These are phyloP conservation scores for Lumnitzera racemosa DNA, from an alignment of 345 rosid species.

Conservation along the genomic window DNA sequence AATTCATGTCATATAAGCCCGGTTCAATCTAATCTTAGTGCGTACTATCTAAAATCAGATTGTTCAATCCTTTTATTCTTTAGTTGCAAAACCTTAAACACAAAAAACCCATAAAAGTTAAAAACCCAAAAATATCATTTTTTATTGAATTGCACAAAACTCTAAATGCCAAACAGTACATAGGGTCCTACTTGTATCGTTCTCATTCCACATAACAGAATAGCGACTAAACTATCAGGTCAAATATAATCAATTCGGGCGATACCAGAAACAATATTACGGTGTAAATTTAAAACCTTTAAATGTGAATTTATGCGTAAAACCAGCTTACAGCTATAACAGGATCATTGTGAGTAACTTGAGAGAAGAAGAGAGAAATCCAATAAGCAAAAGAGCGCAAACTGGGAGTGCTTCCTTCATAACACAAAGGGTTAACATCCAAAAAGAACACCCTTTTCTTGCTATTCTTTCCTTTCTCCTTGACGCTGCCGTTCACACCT, in stretches of 20 bases:
- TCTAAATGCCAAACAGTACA: no score
- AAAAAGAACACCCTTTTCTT: constrained; percentile 80
- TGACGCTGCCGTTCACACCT: background rate
- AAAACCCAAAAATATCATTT: no score
- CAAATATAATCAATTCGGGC: background rate
- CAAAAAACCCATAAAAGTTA: no score
- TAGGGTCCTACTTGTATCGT: no score
- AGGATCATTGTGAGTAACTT: constrained; percentile 73
- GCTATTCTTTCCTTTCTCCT: constrained; percentile 11
- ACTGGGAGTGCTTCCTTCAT: constrained; percentile 71
- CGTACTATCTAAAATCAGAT: no score
- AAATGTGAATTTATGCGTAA: no score
- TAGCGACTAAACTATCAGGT: background rate
- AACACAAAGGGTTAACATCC: constrained; percentile 88
- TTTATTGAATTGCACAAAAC: no score
- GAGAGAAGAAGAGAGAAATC: constrained; percentile 79
- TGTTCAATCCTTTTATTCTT: no score
- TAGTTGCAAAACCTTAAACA: no score
- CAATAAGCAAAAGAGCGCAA: constrained; percentile 61
- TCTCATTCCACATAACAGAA: background rate
- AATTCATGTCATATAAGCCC: no score
- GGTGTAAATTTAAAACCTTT: background rate
- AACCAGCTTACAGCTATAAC: constrained; percentile 63
- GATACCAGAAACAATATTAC: background rate
- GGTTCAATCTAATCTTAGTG: no score